A percentile compares a stretch with the other conserved stretches of the same genome.
Conservation (phyloP, 345 rosid species). For the Dovyalis caffra region DNA sequence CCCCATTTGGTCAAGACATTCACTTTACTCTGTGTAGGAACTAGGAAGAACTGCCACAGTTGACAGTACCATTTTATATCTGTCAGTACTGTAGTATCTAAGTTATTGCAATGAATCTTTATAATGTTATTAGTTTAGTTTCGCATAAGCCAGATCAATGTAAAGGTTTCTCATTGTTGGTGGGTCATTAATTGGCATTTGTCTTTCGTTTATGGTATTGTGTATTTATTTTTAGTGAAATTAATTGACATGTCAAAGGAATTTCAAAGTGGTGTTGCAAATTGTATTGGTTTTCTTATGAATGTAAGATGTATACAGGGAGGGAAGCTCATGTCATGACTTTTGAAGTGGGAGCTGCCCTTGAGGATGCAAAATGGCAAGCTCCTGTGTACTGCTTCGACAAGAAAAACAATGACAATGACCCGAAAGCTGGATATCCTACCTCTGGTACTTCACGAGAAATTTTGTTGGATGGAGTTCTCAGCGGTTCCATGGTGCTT, state of each 20-base stretch:
- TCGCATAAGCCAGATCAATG: too few relatives aligned
- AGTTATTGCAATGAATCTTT: too few relatives aligned
- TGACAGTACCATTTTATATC: too few relatives aligned
- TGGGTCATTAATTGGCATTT: background rate
- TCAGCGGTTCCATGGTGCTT: conserved; percentile 10
- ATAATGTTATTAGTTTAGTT: too few relatives aligned
- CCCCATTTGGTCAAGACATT: background rate
- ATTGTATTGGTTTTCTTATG: background rate
- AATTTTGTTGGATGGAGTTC: conserved; percentile 13
- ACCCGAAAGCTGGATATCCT: background rate
- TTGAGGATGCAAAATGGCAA: conserved; percentile 61
- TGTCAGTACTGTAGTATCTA: too few relatives aligned
- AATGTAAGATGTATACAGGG: conserved; percentile 26
- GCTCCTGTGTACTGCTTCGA: conserved; percentile 57
- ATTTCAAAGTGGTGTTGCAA: background rate
- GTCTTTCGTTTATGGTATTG: too few relatives aligned
- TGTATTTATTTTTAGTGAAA: background rate
- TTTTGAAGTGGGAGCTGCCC: conserved; percentile 59
- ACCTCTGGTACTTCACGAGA: background rate
- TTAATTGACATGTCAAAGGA: background rate
- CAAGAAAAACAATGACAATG: too few relatives aligned
- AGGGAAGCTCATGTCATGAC: conserved; percentile 64
- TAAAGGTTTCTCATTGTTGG: too few relatives aligned
- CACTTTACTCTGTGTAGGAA: too few relatives aligned
- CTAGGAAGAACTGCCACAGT: too few relatives aligned